Evolutionary conservation across 1,284 basidiomycete species (phyloP).

Genomic region (Pholiota adiposa): DNA sequence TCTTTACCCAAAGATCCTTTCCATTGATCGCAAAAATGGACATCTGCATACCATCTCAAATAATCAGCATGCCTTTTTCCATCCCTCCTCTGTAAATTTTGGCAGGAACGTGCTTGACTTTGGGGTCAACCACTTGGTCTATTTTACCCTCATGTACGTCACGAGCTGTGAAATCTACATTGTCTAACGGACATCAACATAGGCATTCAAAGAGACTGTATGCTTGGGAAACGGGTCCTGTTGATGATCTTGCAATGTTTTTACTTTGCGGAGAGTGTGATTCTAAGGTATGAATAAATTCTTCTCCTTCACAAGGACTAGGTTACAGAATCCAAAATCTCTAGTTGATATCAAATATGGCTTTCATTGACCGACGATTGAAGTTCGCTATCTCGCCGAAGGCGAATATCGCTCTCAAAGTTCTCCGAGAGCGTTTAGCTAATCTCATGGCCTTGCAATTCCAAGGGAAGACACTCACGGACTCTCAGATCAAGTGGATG

Average conservation of each 20-base stretch:
- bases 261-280: slow-evolving; percentile 93
- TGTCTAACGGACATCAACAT: slow-evolving; percentile 1
- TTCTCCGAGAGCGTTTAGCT: slow-evolving; percentile 72
- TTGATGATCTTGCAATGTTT: slow-evolving; percentile 84
- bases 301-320: neutral
- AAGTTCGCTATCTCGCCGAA: slow-evolving; percentile 76
- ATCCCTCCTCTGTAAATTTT: slow-evolving; percentile 94
- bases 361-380: slow-evolving; percentile 88
- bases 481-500: slow-evolving; percentile 71
- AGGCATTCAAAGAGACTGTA: slow-evolving; percentile 94
- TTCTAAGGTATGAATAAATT: slow-evolving; percentile 74
- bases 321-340: neutral
- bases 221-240: slow-evolving; percentile 95
- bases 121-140: slow-evolving; percentile 76
- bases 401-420: slow-evolving; percentile 80
- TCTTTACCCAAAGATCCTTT: slow-evolving; percentile 91
- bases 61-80: slow-evolving; percentile 83
- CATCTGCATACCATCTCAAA: slow-evolving; percentile 88
- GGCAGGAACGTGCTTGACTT: slow-evolving; percentile 70
- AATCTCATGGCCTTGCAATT: slow-evolving; percentile 68
- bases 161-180: neutral
- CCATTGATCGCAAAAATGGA: slow-evolving; percentile 60
- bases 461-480: slow-evolving; percentile 63
- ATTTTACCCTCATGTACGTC: slow-evolving; percentile 88
- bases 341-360: slow-evolving; percentile 73